Evolutionary conservation across 2,329 filamentous ascomycete genomes (phyloP).

Genomic region (Trichoderma afroharzianum): DNA sequence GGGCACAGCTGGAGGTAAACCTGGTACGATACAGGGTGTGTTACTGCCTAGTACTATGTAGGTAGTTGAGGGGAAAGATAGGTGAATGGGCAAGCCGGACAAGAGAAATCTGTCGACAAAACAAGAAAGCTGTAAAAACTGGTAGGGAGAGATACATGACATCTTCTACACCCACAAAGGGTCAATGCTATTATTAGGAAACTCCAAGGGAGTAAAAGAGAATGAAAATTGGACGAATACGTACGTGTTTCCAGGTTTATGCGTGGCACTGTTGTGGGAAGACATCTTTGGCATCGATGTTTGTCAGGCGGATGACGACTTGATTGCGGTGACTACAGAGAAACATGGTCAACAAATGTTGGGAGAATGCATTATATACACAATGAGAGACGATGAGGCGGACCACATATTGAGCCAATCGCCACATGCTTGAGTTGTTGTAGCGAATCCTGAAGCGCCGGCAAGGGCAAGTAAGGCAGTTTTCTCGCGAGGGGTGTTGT

Average conservation of each 20-base stretch:
- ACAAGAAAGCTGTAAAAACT: background rate
- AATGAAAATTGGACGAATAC: background rate
- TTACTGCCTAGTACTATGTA: background rate
- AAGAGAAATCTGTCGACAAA: background rate
- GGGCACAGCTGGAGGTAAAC: background rate
- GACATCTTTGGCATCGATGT: background rate
- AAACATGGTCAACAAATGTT: background rate
- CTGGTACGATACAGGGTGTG: background rate
- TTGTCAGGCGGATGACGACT: rapidly evolving
- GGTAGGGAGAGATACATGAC: background rate
- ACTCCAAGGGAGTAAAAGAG: background rate
- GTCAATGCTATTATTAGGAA: background rate
- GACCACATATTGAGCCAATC: background rate
- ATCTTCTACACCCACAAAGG: background rate
- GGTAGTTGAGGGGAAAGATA: background rate
- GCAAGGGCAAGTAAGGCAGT: background rate
- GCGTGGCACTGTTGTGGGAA: background rate
- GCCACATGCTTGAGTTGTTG: background rate
- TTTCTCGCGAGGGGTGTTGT: background rate
- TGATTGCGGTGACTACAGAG: background rate
- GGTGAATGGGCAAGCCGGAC: background rate
- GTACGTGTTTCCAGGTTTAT: background rate
- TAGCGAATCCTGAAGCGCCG: background rate
- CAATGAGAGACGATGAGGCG: background rate
- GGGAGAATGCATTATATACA: background rate